Evolutionary conservation across 768 basidiomycete genomes (phyloP), one percentile per base, ranked within the genome.

Genomic region (Scleroderma citrinum): DNA sequence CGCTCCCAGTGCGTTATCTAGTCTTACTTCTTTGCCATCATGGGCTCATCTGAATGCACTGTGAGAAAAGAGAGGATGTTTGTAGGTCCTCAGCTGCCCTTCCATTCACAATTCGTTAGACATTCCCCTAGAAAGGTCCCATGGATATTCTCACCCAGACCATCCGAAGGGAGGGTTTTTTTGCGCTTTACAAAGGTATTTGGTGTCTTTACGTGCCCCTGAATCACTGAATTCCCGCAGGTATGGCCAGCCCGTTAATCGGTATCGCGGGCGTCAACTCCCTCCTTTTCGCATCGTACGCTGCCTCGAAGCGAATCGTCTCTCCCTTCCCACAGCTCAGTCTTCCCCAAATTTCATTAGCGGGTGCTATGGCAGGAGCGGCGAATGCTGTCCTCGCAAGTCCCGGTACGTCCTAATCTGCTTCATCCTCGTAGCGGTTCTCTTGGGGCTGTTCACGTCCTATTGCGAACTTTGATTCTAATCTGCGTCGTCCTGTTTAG

Each of bases 221-320:
- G 19, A n/a, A 11, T 5, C 2, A 30, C 16, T n/a, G 16, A 23
- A 24, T n/a, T 17, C 14, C 17, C n/a, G 16, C 49, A 92, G 92
- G 92, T 32, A 94, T 93, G 92, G 76, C 83, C 1, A 91, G 87
- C 46, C 95, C 96, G 0, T 75, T 98, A 8, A 50, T 96, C 38
- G 96, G 96, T 16, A 87, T 98, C 23, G 91, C 94, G 2, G 94
- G 90, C 8, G 95, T 98, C 59, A 98, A 97, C 69, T 95, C 92
- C 3, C 76, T 98, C 12, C 78, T 98, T 12, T 99, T 98, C 69
- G 87, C 90, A 1, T 83, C 93, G 0, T 97, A 95, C 59, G 86
- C 80, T n/a, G 71, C 77, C 17, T 88, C 92, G 3, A 75, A 85
- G 58, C 82, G 89, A 17, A 65, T 93, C 43, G 76, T 98, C 37